Conservation (phyloP, 345 rosid species). For the Gossypium herbaceum region DNA sequence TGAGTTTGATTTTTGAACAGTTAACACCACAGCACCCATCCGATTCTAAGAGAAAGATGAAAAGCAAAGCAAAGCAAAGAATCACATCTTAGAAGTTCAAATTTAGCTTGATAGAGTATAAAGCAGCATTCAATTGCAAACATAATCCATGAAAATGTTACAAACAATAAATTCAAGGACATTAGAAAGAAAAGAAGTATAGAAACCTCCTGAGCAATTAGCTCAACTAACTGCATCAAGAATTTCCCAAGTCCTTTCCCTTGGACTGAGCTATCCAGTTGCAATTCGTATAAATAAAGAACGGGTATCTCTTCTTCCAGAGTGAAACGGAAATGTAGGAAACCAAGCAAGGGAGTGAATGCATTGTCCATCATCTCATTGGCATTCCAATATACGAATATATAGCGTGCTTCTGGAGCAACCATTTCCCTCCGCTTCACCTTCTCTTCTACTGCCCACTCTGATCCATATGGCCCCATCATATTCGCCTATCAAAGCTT, state of each 20-base stretch:
- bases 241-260: conserved; percentile 78
- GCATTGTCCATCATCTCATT: conserved; percentile 17
- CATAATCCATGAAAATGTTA: not conserved
- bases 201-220: conserved; percentile 73
- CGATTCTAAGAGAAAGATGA: conserved; percentile 39
- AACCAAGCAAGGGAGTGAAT: conserved; percentile 47
- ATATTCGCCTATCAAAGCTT: conserved; percentile 49
- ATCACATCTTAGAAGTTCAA: conserved; percentile 9
- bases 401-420: conserved; percentile 64
- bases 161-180: not conserved
- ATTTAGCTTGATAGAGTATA: not conserved
- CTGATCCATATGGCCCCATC: conserved; percentile 64
- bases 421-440: conserved; percentile 77
- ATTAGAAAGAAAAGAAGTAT: not conserved
- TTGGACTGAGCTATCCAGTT: conserved; percentile 62
- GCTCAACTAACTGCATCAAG: conserved; percentile 81
- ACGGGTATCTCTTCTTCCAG: conserved; percentile 82
- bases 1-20: conserved; percentile 73
- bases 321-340: conserved; percentile 73
- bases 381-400: conserved; percentile 38
- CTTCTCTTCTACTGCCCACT: conserved; percentile 78
- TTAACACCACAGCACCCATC: conserved; percentile 76
- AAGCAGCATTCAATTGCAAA: not conserved
- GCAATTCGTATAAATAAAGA: conserved; percentile 83
- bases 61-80: not conserved